Conservation (phyloP, 148 eudicot genomes). For the Nepenthes mirabilis region DNA sequence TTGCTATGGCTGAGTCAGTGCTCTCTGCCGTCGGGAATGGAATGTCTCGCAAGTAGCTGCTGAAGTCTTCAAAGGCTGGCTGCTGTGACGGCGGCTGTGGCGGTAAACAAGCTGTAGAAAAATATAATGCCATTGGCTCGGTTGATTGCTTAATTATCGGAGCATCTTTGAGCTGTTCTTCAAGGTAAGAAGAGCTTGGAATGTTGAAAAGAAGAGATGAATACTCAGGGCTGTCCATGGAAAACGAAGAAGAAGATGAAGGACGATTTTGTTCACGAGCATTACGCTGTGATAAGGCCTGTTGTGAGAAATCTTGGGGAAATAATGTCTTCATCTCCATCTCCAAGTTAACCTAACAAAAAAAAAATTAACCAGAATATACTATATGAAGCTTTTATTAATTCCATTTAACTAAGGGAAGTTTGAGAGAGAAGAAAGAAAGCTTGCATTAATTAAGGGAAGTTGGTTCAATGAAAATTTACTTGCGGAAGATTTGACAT, state of each 20-base stretch:
- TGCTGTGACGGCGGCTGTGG: neutral
- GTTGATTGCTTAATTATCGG: slow-evolving; percentile 3
- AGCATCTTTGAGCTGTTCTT: slow-evolving; percentile 9
- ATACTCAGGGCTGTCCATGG: slow-evolving; percentile 44
- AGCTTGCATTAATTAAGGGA: neutral
- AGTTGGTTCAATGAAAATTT: neutral
- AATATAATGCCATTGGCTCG: too few relatives aligned
- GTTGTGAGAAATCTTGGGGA: slow-evolving; percentile 23
- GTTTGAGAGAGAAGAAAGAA: too few relatives aligned
- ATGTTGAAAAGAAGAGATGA: slow-evolving; percentile 27
- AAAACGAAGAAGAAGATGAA: slow-evolving; percentile 44
- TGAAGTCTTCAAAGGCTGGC: slow-evolving; percentile 13
- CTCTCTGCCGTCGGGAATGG: slow-evolving; percentile 26
- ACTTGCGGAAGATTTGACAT: slow-evolving; percentile 48
- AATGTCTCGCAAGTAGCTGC: neutral
- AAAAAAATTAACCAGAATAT: neutral
- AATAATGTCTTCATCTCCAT: slow-evolving; percentile 34
- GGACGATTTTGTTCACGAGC: slow-evolving; percentile 22
- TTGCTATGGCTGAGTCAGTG: slow-evolving; percentile 47
- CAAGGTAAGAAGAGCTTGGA: neutral
- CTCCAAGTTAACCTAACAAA: slow-evolving; percentile 38
- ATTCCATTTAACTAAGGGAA: too few relatives aligned
- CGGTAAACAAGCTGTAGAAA: slow-evolving; percentile 8
- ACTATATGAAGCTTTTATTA: too few relatives aligned
- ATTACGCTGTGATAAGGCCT: slow-evolving; percentile 13